Base-by-base conservation (phyloP, 495 filamentous ascomycete species). In the Paragyromitra xinjiangensis region DNA sequence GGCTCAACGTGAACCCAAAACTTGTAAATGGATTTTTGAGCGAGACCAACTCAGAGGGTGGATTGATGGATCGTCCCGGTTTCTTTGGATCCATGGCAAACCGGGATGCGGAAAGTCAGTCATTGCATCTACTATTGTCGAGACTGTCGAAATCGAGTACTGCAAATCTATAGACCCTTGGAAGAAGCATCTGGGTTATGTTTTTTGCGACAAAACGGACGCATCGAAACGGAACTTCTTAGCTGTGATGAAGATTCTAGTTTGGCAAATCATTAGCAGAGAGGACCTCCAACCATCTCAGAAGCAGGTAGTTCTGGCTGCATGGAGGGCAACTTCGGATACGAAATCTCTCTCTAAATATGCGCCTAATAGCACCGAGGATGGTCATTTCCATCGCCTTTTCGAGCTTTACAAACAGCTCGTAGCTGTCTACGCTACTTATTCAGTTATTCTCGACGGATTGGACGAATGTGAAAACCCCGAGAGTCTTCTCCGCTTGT, bases 391-490 rank as follows among this genome's bases (percentile, higher is more conserved):
- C 26, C 7, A 16, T 22, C 9, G 6, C 29, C 39, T 65, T 9
- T 48, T 65, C n/a, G n/a, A n/a, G 40, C 39, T 65, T 50, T 65
- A 50, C 42, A 6, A 48, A 19, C 8, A 24, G 24, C 19, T 65
- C 5, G 6, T 65, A 26, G 7, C 42, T n/a, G 7, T 40, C 3
- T 65, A 50, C 19, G 9, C 19, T 6, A 45, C 62, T 48, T 65
- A 40, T 48, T 5, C 8, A 12, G 48, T 65, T 50, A n/a, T 71
- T 7, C 16, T 71, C 7, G 56, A 71, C 42, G 68, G 51, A 14
- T 29, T 71, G 11, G 68, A 71, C 55, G 68, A 71, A 50, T 71
- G 68, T 16, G 68, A 71, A 63, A 1, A 6, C 7, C 53, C 51
- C 1, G 56, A 29, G 26, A 9, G 26, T 50, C 34, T 48, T 29